Evolutionary conservation across 1,284 basidiomycete species (phyloP), one percentile per base, ranked within the genome.

Genomic region (Cystobasidium sp.): DNA sequence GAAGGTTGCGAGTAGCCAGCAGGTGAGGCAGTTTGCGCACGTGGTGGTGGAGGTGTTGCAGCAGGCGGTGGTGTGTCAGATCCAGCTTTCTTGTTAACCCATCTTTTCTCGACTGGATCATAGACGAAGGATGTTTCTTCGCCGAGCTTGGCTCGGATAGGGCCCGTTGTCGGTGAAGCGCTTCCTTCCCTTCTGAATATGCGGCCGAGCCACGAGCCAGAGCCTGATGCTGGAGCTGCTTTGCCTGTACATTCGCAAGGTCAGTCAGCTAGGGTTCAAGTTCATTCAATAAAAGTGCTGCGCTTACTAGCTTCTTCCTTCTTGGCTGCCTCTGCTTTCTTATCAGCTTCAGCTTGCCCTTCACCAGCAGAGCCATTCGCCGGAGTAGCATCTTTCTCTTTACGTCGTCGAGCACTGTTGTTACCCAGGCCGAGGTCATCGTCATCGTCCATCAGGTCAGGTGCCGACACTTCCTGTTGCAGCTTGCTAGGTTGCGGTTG

Each of bases 351-450:
- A 20, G 51, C 31, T 31, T 31, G 31, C 31, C 31, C 31, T 31
- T 31, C 31, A 31, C 31, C 22, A 41, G 52, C 16, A 14, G 74
- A 22, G 68, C 55, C 20, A 46, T 31, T 24, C 46, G 24, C 43
- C 53, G 22, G 43, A 44, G 37, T 39, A 39, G 24, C 46, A n/a
- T 18, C 37, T 46, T 68, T 58, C 75, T 79, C 78, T 31, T 76
- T 66, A 22, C 76, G 76, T 1, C 75, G 75, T 43, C 79, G 78
- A 68, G 84, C 83, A 72, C 83, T 84, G 49, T 79, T 84, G 80
- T 97, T 99, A 12, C 95, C 93, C 75, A 99, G 86, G 1, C 97
- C 96, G 49, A 98, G 86, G 79, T 97, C 93, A 65, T 95, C 93
- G 5, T 90, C 89, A 20, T 59, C 56, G 5, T 59, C 56, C 91